phyloP scores from a whole-genome alignment of 2,329 filamentous ascomycete genomes.

The Pleoardoris graminearum region DNA sequence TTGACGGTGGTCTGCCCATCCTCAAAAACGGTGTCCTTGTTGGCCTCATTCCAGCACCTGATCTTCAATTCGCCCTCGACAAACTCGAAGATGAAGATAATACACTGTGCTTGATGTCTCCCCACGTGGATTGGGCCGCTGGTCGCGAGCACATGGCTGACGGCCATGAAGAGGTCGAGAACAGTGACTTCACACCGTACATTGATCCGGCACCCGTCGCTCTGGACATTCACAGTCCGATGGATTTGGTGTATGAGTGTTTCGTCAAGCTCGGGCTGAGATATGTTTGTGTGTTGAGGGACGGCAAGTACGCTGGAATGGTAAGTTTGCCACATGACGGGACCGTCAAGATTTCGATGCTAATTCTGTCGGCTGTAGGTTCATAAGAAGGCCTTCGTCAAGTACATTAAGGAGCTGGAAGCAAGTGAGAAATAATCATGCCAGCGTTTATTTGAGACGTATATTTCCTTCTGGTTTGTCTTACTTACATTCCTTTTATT shows the following conservation, averaged over 20 bases:
- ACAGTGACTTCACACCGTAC: constrained; percentile 82
- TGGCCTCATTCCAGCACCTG: constrained; percentile 89
- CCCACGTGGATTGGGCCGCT: constrained; percentile 55
- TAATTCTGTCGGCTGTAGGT: constrained; percentile 53
- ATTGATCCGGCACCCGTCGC: constrained; percentile 91
- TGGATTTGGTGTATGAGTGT: constrained; percentile 95
- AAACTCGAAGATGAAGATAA: constrained; percentile 74
- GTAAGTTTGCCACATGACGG: too few relatives aligned
- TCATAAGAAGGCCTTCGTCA: constrained; percentile 96
- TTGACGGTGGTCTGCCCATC: constrained; percentile 90
- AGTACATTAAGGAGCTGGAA: constrained; percentile 85
- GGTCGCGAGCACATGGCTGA: constrained; percentile 59
- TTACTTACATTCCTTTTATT: neutral
- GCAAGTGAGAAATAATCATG: constrained; percentile 46
- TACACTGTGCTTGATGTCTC: constrained; percentile 80
- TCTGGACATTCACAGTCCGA: constrained; percentile 83
- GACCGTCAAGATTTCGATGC: neutral
- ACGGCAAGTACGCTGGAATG: constrained; percentile 86
- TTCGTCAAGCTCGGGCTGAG: constrained; percentile 92
- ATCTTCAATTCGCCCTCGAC: constrained; percentile 91
- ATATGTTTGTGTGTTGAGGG: constrained; percentile 85
- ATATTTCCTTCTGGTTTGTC: neutral
- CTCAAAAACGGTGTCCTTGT: constrained; percentile 77
- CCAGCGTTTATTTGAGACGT: neutral
- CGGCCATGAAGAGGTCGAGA: constrained; percentile 54